Evolutionary conservation across 805 yeast genomes (phyloP).

Genomic region (Candida incommunis): DNA sequence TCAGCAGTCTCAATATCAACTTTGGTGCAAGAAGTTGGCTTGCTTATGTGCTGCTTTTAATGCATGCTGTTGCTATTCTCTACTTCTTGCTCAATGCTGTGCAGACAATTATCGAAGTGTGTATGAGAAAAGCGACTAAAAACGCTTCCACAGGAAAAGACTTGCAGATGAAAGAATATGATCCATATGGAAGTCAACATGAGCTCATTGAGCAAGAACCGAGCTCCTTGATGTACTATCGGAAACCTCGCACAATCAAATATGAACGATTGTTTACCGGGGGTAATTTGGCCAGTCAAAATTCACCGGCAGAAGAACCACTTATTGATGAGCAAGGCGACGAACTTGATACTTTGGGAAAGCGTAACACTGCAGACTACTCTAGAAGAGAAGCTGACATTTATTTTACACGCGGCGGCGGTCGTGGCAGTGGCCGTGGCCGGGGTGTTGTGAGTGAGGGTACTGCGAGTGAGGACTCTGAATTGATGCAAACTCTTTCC

Average conservation of each 20-base stretch:
- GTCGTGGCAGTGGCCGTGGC: not conserved
- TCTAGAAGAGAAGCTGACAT: constrained; percentile 48
- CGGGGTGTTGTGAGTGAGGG: not conserved
- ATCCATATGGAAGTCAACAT: not conserved
- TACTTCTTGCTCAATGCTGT: constrained; percentile 15
- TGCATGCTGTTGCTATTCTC: constrained; percentile 18
- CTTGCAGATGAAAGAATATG: not conserved
- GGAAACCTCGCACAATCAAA: not conserved
- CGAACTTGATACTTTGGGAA: not conserved
- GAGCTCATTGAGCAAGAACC: not conserved
- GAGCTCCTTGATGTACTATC: not conserved
- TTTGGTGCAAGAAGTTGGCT: constrained; percentile 17
- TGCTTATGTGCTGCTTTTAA: constrained; percentile 18
- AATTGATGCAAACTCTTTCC: not conserved
- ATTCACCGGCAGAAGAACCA: not conserved
- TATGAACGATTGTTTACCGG: not conserved
- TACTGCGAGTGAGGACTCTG: not conserved
- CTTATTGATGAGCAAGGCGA: not conserved
- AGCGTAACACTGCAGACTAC: constrained; percentile 28
- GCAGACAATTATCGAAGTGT: constrained; percentile 16
- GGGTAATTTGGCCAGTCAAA: not conserved
- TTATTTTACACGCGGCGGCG: constrained; percentile 18
- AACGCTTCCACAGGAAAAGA: constrained; percentile 1
- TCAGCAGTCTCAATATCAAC: constrained; percentile 11
- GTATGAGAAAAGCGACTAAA: not conserved